Evolutionary conservation across 2,329 filamentous ascomycete species (phyloP).

Genomic region (Monosporascus sp.): DNA sequence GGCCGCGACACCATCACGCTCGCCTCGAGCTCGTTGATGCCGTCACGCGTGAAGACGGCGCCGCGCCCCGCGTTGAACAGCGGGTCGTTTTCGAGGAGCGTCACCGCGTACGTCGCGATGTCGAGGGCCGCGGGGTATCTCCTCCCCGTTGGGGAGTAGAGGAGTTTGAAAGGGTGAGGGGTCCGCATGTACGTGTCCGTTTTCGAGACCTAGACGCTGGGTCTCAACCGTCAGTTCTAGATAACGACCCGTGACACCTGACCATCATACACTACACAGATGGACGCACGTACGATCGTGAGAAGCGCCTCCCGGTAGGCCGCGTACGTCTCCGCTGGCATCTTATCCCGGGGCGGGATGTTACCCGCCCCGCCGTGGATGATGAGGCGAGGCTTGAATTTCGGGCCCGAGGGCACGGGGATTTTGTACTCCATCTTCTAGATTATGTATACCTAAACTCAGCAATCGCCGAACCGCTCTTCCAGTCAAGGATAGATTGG

Average conservation of each 20-base stretch:
- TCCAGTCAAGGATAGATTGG: no score
- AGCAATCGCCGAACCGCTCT: no score
- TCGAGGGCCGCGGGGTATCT: slow-evolving; percentile 58
- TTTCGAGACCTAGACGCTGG: slow-evolving; percentile 33
- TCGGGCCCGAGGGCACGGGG: slow-evolving; percentile 11
- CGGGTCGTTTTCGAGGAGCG: slow-evolving; percentile 69
- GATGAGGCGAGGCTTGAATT: slow-evolving; percentile 53
- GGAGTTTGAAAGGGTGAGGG: slow-evolving; percentile 6
- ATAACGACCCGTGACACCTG: neutral
- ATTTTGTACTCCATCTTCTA: slow-evolving; percentile 37
- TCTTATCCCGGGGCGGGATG: slow-evolving; percentile 50
- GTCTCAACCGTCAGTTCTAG: neutral
- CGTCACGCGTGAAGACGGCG: slow-evolving; percentile 79
- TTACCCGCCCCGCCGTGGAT: slow-evolving; percentile 72
- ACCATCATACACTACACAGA: neutral
- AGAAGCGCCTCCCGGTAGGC: slow-evolving; percentile 57
- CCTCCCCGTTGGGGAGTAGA: neutral
- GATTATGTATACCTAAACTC: no score
- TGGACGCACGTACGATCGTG: slow-evolving; percentile 46
- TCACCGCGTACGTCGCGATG: slow-evolving; percentile 69
- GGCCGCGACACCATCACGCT: slow-evolving; percentile 73
- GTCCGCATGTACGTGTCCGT: slow-evolving; percentile 43
- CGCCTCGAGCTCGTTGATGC: slow-evolving; percentile 80
- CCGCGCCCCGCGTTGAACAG: slow-evolving; percentile 83
- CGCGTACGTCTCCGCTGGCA: slow-evolving; percentile 52